Evolutionary conservation across 225 moss, liverwort and hornwort species (phyloP).

Genomic region (Asterella californica): DNA sequence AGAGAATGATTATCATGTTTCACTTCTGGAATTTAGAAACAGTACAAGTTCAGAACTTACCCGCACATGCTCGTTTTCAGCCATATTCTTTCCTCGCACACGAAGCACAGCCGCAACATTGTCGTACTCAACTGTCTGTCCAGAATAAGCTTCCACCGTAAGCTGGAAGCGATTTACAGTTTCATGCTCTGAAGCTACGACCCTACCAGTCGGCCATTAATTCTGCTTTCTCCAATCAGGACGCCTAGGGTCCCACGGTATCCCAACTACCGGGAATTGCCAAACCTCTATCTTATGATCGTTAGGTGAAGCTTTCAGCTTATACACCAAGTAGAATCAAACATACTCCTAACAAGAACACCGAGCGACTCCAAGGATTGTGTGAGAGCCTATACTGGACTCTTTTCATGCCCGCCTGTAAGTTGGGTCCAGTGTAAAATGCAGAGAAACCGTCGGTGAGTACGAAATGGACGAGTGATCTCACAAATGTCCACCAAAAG

Average conservation of each 20-base stretch:
- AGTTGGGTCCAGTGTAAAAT: neutral
- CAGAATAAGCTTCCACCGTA: neutral
- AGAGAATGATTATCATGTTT: no score
- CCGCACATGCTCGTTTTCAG: slow-evolving; percentile 75
- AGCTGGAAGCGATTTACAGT: neutral
- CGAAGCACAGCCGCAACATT: slow-evolving; percentile 86
- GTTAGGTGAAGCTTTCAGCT: neutral
- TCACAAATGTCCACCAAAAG: neutral
- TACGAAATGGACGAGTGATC: neutral
- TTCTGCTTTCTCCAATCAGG: neutral
- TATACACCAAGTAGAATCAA: neutral
- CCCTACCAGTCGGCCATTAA: neutral
- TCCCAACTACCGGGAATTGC: neutral
- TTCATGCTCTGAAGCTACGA: neutral
- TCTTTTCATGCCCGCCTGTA: neutral
- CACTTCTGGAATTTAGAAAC: no score
- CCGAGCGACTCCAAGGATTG: neutral
- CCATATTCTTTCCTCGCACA: slow-evolving; percentile 82
- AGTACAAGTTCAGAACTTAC: slow-evolving; percentile 18
- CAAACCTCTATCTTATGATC: neutral
- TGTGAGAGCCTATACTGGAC: neutral
- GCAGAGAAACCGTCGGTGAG: neutral
- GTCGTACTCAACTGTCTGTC: slow-evolving; percentile 76
- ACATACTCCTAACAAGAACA: neutral
- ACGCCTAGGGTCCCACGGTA: neutral